Conservation (phyloP, 1,139 yeast genomes). For the Taphrina sp. region DNA sequence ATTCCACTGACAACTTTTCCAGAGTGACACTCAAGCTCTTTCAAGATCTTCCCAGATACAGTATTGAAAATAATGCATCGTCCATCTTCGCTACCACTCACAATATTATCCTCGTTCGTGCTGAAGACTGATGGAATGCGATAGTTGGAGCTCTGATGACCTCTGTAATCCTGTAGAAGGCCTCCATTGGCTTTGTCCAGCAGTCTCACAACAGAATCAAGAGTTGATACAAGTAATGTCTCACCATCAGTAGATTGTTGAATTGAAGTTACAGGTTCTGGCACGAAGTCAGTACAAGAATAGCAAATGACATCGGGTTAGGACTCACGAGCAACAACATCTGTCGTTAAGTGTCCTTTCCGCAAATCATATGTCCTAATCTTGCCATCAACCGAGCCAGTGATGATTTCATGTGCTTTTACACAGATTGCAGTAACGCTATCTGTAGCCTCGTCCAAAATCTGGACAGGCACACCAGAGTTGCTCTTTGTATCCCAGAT, state of each 20-base stretch:
- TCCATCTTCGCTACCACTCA: slow-evolving; percentile 88
- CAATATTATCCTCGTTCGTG: slow-evolving; percentile 65
- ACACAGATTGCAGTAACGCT: slow-evolving; percentile 43
- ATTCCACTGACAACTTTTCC: slow-evolving; percentile 37
- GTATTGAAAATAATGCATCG: slow-evolving; percentile 84
- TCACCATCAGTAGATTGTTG: slow-evolving; percentile 38
- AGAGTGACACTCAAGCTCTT: slow-evolving; percentile 34
- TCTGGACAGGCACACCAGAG: slow-evolving; percentile 42
- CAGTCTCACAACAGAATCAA: slow-evolving; percentile 41
- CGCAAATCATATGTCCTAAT: slow-evolving; percentile 45
- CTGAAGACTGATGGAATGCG: slow-evolving; percentile 40
- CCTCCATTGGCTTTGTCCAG: slow-evolving; percentile 42
- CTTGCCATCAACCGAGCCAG: slow-evolving; percentile 46
- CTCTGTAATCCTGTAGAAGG: slow-evolving; percentile 41
- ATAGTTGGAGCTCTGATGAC: slow-evolving; percentile 42
- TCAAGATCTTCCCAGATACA: slow-evolving; percentile 55
- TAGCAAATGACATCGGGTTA: no score
- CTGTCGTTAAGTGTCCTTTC: slow-evolving; percentile 41
- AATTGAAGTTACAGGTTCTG: slow-evolving; percentile 43
- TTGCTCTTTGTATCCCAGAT: slow-evolving; percentile 45
- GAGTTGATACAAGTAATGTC: slow-evolving; percentile 41
- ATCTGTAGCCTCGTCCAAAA: slow-evolving; percentile 44
- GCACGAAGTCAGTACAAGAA: no score
- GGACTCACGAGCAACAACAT: slow-evolving; percentile 40
- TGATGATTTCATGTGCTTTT: slow-evolving; percentile 39